phyloP scores from a whole-genome alignment of 768 basidiomycete genomes.

The Roridomyces roridus region DNA sequence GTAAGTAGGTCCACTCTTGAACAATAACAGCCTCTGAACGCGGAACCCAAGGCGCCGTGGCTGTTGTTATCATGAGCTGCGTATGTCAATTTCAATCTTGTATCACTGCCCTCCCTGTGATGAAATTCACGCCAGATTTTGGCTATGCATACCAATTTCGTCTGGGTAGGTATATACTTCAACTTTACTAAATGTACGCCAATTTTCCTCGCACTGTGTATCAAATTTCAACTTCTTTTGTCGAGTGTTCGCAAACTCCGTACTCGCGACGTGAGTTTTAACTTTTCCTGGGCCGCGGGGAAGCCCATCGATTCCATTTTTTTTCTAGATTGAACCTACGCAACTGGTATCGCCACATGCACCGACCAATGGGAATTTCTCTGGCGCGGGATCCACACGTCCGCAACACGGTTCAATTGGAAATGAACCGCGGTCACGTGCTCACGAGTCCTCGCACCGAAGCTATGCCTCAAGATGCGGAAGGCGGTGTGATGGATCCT shows the following conservation, averaged over 20 bases:
- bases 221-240: background rate
- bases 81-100: constrained; percentile 1
- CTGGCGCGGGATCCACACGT: too few species aligned
- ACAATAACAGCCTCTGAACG: background rate
- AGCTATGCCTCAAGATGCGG: background rate
- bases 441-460: background rate
- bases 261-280: constrained; percentile 6
- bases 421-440: background rate
- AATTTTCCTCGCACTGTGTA: background rate
- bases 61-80: constrained; percentile 2
- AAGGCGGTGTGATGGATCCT: constrained; percentile 1
- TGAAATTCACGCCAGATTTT: background rate
- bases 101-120: background rate
- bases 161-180: constrained; percentile 14
- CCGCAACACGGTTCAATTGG: background rate
- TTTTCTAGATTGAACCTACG: constrained; percentile 15
- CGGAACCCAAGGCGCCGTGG: constrained; percentile 4
- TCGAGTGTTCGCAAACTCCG: constrained; percentile 15
- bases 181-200: constrained; percentile 9
- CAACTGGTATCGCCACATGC: constrained; percentile 14
- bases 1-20: constrained; percentile 1
- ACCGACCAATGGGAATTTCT: constrained; percentile 11
- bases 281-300: background rate
- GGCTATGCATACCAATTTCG: constrained; percentile 11
- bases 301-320: background rate